Evolutionary conservation across 176 grass and related monocot species (phyloP).

Genomic region (Carex pumila): DNA sequence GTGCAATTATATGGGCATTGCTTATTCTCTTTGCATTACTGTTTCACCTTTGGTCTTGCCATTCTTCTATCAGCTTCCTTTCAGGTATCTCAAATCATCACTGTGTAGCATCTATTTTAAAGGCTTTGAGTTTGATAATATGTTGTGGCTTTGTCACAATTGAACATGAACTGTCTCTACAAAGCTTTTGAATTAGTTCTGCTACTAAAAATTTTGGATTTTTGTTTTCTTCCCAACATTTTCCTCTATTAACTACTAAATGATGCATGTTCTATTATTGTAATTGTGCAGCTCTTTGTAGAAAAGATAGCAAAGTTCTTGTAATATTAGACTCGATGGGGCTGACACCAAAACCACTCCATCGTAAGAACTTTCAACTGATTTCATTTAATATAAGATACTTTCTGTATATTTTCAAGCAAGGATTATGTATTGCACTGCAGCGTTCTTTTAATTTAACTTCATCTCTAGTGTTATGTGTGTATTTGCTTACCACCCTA

Average conservation of each 20-base stretch:
- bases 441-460: neutral
- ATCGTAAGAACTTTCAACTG: constrained; percentile 49
- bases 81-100: constrained; percentile 37
- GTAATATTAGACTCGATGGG: constrained; percentile 29
- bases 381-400: neutral
- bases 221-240: neutral
- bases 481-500: neutral
- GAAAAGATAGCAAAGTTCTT: constrained; percentile 49
- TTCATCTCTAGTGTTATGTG: neutral
- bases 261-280: constrained; percentile 2
- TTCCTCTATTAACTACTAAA: neutral
- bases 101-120: neutral
- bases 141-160: neutral
- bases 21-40: constrained; percentile 74
- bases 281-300: constrained; percentile 55
- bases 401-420: neutral
- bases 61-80: constrained; percentile 50
- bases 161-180: neutral
- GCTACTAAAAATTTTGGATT: too few relatives aligned
- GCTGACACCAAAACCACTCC: constrained; percentile 41
- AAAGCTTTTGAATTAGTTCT: neutral
- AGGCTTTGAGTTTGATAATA: neutral
- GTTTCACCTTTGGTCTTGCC: constrained; percentile 90
- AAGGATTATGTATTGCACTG: neutral
- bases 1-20: constrained; percentile 64